Evolutionary conservation across 129 eudicot species (phyloP).

Genomic region (Helianthus annuus): HanXRQr2.0-SUNRISE NC_035439.2:143212393-143212892

Average conservation of each 20-base stretch:
- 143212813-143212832: neutral
- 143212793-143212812: conserved; percentile 30
- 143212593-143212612: conserved; percentile 35
- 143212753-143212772: conserved; percentile 36
- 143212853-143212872: conserved; percentile 13
- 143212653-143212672: conserved; percentile 38
- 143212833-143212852: conserved; percentile 14
- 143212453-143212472: conserved; percentile 9
- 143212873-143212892: neutral
- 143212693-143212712: conserved; percentile 37
- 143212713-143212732: conserved; percentile 38
- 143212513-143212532: conserved; percentile 28
- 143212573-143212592: conserved; percentile 25
- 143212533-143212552: conserved; percentile 1
- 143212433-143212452: conserved; percentile 28
- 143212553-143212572: conserved; percentile 27
- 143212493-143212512: conserved; percentile 60
- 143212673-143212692: conserved; percentile 36
- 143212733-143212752: conserved; percentile 28
- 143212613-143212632: conserved; percentile 37
- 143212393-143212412: conserved; percentile 35
- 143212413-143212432: conserved; percentile 29
- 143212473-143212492: conserved; percentile 36
- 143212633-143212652: conserved; percentile 44
- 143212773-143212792: conserved; percentile 35